Conservation (phyloP, 179 eudicot species). For the Nepenthes alata region DNA sequence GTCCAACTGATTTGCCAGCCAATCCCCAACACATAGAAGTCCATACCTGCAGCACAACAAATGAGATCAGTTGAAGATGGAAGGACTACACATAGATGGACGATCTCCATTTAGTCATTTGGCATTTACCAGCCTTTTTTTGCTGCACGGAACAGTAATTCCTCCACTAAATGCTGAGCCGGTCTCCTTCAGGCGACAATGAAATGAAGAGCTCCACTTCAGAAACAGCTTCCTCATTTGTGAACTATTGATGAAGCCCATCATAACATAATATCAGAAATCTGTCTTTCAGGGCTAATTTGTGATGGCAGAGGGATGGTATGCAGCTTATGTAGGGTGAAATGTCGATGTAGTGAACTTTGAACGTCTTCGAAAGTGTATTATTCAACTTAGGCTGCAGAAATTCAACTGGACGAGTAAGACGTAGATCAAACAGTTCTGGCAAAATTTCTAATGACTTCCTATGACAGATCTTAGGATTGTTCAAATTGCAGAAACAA, state of each 20-base stretch:
- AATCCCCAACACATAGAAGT: too few species aligned
- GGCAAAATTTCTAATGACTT: too few species aligned
- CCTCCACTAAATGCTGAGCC: constrained; percentile 82
- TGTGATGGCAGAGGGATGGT: constrained; percentile 69
- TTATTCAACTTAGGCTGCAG: constrained; percentile 84
- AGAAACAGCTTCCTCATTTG: constrained; percentile 65
- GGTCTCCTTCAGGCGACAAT: constrained; percentile 78
- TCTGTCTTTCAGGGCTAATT: constrained; percentile 46
- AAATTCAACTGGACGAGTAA: neutral
- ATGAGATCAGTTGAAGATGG: too few species aligned
- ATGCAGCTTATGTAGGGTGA: constrained; percentile 66
- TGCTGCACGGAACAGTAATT: constrained; percentile 83
- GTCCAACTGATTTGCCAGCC: too few species aligned
- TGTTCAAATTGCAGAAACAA: too few species aligned
- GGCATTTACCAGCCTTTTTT: constrained; percentile 53
- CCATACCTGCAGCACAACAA: too few species aligned
- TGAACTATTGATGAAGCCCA: constrained; percentile 89
- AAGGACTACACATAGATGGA: too few species aligned
- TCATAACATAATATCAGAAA: constrained; percentile 80
- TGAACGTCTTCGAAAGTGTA: constrained; percentile 67
- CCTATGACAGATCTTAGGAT: too few species aligned
- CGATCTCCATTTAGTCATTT: too few species aligned
- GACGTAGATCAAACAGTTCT: neutral
- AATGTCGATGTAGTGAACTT: constrained; percentile 57
- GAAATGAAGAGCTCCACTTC: constrained; percentile 62